phyloP scores from a whole-genome alignment of 441 rosid species.

The Gossypium trilobum region DNA sequence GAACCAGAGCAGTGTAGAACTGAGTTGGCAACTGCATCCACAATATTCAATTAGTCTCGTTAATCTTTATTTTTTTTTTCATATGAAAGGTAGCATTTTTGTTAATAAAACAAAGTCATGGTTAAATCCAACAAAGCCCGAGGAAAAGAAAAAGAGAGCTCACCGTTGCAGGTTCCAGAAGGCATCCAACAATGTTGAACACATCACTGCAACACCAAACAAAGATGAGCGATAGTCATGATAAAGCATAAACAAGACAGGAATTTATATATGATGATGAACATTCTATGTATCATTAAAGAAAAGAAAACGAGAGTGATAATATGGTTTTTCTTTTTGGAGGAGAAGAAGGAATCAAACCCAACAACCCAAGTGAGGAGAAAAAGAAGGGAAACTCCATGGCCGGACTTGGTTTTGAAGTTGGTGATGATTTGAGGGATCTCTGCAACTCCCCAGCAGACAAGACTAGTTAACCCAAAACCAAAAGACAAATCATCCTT shows the following conservation, averaged over 20 bases:
- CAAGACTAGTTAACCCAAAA: slow-evolving; percentile 52
- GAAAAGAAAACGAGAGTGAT: background rate
- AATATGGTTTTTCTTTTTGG: background rate
- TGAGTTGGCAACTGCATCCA: slow-evolving; percentile 84
- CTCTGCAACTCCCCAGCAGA: slow-evolving; percentile 83
- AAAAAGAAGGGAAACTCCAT: slow-evolving; percentile 76
- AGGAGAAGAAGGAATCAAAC: slow-evolving; percentile 21
- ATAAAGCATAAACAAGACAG: background rate
- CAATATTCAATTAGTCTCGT: background rate
- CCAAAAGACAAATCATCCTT: slow-evolving; percentile 57
- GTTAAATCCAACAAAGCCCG: background rate
- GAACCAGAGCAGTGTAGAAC: slow-evolving; percentile 74
- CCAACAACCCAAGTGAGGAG: slow-evolving; percentile 91
- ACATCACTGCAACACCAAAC: slow-evolving; percentile 50
- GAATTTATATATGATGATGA: no score
- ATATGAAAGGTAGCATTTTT: background rate
- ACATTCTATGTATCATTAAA: background rate
- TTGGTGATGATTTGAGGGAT: slow-evolving; percentile 85
- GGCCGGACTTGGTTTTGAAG: slow-evolving; percentile 76
- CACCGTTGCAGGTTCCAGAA: slow-evolving; percentile 89
- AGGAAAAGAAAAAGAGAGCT: slow-evolving; percentile 19
- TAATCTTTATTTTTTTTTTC: no score
- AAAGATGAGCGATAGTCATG: background rate
- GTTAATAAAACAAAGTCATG: background rate
- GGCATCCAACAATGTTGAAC: slow-evolving; percentile 69